These are phyloP conservation scores for Cenchrus americanus DNA, from an alignment of 176 grass and related monocot species.

Conservation along the genomic window DNA sequence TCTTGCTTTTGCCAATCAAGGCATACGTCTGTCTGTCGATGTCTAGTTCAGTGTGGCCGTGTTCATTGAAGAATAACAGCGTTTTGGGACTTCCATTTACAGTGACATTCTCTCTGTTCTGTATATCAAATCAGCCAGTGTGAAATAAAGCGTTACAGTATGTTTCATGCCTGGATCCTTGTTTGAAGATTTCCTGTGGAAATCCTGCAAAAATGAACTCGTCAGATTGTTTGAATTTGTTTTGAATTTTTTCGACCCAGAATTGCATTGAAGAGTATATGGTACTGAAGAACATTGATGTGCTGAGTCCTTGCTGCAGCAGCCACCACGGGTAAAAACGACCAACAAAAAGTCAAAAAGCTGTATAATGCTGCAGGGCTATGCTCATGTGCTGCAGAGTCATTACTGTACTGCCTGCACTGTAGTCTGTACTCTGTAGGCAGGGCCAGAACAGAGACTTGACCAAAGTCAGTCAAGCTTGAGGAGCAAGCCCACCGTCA, in stretches of 20 bases:
- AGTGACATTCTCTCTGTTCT: neutral
- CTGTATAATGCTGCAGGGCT: neutral
- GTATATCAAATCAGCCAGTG: constrained; percentile 24
- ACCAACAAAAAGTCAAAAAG: constrained; percentile 28
- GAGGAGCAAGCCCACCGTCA: neutral
- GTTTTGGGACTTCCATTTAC: constrained; percentile 6
- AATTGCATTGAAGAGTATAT: neutral
- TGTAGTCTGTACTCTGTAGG: neutral
- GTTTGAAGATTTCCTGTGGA: neutral
- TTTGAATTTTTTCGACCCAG: neutral
- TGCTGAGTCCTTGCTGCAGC: neutral
- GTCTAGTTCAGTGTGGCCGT: neutral
- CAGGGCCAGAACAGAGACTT: neutral
- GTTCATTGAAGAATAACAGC: constrained; percentile 24
- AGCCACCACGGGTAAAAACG: neutral
- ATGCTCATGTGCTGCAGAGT: neutral
- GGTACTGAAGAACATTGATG: constrained; percentile 21
- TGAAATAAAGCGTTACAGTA: constrained; percentile 43
- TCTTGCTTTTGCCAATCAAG: constrained; percentile 16
- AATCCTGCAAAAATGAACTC: neutral
- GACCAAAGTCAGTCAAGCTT: neutral
- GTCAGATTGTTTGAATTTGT: neutral
- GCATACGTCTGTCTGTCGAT: neutral
- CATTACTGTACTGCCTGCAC: constrained; percentile 4
- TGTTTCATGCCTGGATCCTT: neutral